phyloP scores from a whole-genome alignment of 2,329 filamentous ascomycete species.

The Clonostachys rhizophaga region DNA sequence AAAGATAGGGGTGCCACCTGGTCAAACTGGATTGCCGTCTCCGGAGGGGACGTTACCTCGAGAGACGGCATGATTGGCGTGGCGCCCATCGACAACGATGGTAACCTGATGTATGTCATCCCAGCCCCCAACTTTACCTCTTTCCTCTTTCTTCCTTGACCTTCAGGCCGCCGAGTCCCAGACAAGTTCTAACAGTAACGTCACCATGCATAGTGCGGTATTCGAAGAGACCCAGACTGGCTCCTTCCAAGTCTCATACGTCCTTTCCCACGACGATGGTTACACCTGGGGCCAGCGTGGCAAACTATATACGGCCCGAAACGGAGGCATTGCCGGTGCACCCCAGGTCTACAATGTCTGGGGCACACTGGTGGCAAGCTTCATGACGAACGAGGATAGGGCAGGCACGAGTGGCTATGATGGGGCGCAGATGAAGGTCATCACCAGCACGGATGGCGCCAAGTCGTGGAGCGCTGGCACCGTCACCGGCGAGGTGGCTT shows the following conservation, averaged over 20 bases:
- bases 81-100: too few relatives aligned
- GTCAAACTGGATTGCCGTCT: neutral
- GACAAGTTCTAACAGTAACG: too few relatives aligned
- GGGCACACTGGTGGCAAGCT: slow-evolving; percentile 31
- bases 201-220: slow-evolving; percentile 17
- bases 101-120: slow-evolving; percentile 21
- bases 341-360: slow-evolving; percentile 36
- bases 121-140: too few relatives aligned
- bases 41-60: neutral
- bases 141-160: neutral
- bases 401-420: slow-evolving; percentile 15
- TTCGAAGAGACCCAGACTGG: slow-evolving; percentile 32
- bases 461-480: slow-evolving; percentile 15
- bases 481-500: slow-evolving; percentile 13
- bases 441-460: slow-evolving; percentile 17
- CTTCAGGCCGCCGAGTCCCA: too few relatives aligned
- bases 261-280: slow-evolving; percentile 33
- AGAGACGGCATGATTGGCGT: too few relatives aligned
- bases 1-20: slow-evolving; percentile 5
- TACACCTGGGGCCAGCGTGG: slow-evolving; percentile 27
- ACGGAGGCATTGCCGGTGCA: slow-evolving; percentile 16
- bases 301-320: slow-evolving; percentile 26
- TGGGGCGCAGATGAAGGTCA: slow-evolving; percentile 16
- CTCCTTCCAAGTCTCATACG: slow-evolving; percentile 25
- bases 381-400: slow-evolving; percentile 29